Conservation (phyloP, 1,284 basidiomycete species). For the Ustilago xerochloae region DNA sequence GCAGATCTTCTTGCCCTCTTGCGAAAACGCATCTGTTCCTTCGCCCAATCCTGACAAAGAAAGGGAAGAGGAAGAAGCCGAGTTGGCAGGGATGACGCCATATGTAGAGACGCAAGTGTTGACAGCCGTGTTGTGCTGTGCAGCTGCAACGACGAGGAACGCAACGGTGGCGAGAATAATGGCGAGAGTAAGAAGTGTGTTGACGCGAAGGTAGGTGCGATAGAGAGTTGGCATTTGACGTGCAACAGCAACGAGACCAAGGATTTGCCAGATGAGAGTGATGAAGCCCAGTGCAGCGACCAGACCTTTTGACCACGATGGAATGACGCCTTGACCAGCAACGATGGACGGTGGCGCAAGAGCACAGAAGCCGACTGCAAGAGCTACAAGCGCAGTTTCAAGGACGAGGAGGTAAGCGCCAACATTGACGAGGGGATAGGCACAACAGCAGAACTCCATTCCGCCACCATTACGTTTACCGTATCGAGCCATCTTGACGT, state of each 20-base stretch:
- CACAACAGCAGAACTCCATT: slow-evolving; percentile 65
- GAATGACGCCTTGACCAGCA: slow-evolving; percentile 57
- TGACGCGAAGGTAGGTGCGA: slow-evolving; percentile 62
- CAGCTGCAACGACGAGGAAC: slow-evolving; percentile 56
- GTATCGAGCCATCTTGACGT: slow-evolving; percentile 15
- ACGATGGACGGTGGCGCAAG: slow-evolving; percentile 62
- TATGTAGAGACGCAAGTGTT: slow-evolving; percentile 48
- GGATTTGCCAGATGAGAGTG: slow-evolving; percentile 58
- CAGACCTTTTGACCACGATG: slow-evolving; percentile 58
- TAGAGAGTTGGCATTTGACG: slow-evolving; percentile 57
- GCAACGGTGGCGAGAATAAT: slow-evolving; percentile 55
- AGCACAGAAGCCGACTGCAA: slow-evolving; percentile 58
- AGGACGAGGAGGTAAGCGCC: slow-evolving; percentile 63
- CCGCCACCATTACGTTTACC: slow-evolving; percentile 29
- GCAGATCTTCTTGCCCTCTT: slow-evolving; percentile 52
- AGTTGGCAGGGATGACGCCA: slow-evolving; percentile 34
- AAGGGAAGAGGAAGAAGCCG: slow-evolving; percentile 12
- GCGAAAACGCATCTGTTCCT: slow-evolving; percentile 27
- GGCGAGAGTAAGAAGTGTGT: slow-evolving; percentile 56
- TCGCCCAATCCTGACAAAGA: slow-evolving; percentile 17
- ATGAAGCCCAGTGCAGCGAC: slow-evolving; percentile 60
- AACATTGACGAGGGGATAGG: slow-evolving; percentile 63
- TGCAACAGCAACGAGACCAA: slow-evolving; percentile 56
- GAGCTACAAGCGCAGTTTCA: slow-evolving; percentile 58
- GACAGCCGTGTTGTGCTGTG: slow-evolving; percentile 50